Evolutionary conservation across 1,284 basidiomycete species (phyloP).

Genomic region (Cystobasidiaceae sp.): DNA sequence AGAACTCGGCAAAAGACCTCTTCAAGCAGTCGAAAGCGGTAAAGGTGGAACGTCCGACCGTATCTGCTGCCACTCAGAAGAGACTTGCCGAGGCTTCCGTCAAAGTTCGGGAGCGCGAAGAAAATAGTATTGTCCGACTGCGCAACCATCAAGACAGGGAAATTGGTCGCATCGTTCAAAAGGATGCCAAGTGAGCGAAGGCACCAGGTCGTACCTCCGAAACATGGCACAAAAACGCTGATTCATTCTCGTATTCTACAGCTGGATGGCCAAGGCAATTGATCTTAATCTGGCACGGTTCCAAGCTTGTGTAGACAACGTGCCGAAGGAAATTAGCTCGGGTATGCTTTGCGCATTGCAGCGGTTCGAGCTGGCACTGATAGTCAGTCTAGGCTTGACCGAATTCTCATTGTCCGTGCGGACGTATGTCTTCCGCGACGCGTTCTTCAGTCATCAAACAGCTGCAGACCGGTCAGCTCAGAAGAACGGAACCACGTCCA

Average conservation of each 20-base stretch:
- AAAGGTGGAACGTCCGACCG: slow-evolving; percentile 12
- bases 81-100: slow-evolving; percentile 13
- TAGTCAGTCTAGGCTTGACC: not conserved
- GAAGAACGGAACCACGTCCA: not conserved
- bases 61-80: slow-evolving; percentile 19
- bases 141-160: slow-evolving; percentile 22
- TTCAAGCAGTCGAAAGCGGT: slow-evolving; percentile 20
- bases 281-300: slow-evolving; percentile 20
- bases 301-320: slow-evolving; percentile 1
- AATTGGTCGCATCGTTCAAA: slow-evolving; percentile 18
- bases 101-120: not conserved
- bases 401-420: not conserved
- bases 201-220: too few relatives aligned
- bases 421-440: slow-evolving; percentile 8
- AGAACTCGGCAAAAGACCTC: slow-evolving; percentile 13
- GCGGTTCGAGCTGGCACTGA: not conserved
- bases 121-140: slow-evolving; percentile 23
- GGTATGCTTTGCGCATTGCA: not conserved
- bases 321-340: slow-evolving; percentile 6
- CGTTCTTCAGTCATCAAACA: slow-evolving; percentile 11
- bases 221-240: not conserved
- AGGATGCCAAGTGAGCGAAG: slow-evolving; percentile 5
- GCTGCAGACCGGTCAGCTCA: not conserved
- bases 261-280: slow-evolving; percentile 26
- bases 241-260: not conserved